Evolutionary conservation across 2,329 filamentous ascomycete species (phyloP), one percentile per base, ranked within the genome.

Genomic region (Elsinoe necatrix): DNA sequence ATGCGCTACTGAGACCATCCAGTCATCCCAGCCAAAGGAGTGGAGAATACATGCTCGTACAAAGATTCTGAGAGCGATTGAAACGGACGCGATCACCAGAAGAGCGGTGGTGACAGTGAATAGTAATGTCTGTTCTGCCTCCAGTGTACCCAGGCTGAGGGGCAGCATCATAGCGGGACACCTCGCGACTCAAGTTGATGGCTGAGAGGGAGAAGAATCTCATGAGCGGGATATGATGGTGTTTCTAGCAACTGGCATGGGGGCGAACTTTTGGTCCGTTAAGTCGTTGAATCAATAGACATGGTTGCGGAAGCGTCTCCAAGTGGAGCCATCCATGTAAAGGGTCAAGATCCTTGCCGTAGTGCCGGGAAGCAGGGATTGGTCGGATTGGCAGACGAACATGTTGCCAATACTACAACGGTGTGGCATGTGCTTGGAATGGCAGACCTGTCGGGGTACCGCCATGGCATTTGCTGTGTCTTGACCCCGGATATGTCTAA

Each of bases 391-490:
- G 34, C 20, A 25, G 34, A n/a, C 48, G 31, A 39, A 52, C 6
- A 39, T 52, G 48, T 52, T 52, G 48, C 48, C 48, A 52, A 52
- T 52, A 52, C 23, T n/a, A 11, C n/a, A 52, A 52, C 48, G 48
- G 31, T 14, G n/a, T 34, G 48, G 48, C 48, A 29, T 52, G 16
- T 39, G 31, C 48, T 39, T n/a, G 20, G 20, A 45, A 20, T 14
- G 41, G 23, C 18, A n/a, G 21, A 45, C 23, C 41, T 45, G 21
- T 45, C 41, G 41, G 41, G 41, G 41, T 45, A n/a, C 41, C 20
- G 41, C 23, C 11, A 8, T n/a, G 18, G 41, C 41, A 25, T 21
- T 45, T 20, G 23, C 9, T 25, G 18, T 25, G n/a, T 27, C 20
- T 12, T 25, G 34, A 39, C 48, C 48, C 34, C 48, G 31, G 48